A percentile compares a stretch with the other conserved stretches of the same genome.
These are phyloP conservation scores for Chlorella sp. DNA, from an alignment of 139 green algal species.

Conservation along the genomic window DNA sequence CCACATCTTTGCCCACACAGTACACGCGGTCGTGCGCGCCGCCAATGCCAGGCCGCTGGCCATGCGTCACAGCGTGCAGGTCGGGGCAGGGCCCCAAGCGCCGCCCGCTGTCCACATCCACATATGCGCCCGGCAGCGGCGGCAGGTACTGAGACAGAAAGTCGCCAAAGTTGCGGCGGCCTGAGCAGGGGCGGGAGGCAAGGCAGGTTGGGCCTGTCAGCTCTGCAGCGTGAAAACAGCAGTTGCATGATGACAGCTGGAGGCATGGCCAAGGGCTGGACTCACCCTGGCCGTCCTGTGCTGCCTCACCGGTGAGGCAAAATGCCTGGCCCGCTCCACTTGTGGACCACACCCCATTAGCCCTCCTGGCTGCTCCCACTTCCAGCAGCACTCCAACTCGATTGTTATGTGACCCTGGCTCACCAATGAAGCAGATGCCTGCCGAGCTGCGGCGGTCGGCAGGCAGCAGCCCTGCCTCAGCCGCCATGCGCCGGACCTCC, in stretches of 20 bases:
- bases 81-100: constrained; percentile 65
- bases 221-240: background rate
- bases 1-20: constrained; percentile 80
- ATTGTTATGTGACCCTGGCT: no score
- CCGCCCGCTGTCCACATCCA: constrained; percentile 58
- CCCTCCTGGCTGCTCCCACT: no score
- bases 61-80: constrained; percentile 73
- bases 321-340: no score
- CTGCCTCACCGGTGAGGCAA: no score
- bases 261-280: no score
- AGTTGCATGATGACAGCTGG: no score
- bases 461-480: constrained; percentile 42
- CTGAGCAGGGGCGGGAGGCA: background rate
- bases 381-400: no score
- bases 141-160: constrained; percentile 80
- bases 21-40: constrained; percentile 63
- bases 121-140: constrained; percentile 58
- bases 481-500: constrained; percentile 67
- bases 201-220: background rate
- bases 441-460: constrained; percentile 66
- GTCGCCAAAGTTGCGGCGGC: constrained; percentile 71
- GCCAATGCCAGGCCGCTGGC: constrained; percentile 77
- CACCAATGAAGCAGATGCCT: constrained; percentile 91
- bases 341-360: no score
- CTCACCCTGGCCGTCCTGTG: no score